A percentile compares a stretch with the other conserved stretches of the same genome.
Evolutionary conservation across 768 basidiomycete species (phyloP).

Genomic region (Leccinum truebloodii): DNA sequence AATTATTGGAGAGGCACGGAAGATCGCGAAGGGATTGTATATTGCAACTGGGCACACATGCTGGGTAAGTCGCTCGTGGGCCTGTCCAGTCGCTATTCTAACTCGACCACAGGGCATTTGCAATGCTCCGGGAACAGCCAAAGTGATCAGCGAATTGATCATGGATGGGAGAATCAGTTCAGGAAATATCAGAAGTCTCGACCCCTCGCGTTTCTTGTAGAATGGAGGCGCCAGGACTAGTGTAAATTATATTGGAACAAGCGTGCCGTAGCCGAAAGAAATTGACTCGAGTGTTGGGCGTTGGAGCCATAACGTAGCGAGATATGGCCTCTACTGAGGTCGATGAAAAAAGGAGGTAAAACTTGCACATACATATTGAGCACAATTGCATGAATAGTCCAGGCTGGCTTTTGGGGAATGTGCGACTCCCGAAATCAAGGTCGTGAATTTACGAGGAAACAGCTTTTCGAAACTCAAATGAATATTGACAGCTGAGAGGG

Average conservation of each 20-base stretch:
- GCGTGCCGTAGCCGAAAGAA: background rate
- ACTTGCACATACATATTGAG: background rate
- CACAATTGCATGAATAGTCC: too few relatives aligned
- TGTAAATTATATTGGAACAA: constrained; percentile 1
- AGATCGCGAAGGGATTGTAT: constrained; percentile 60
- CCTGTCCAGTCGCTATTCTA: constrained; percentile 3
- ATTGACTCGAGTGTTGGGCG: background rate
- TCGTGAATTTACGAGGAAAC: background rate
- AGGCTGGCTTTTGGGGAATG: too few relatives aligned
- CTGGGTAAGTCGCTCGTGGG: constrained; percentile 54
- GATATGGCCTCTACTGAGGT: background rate
- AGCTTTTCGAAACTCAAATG: background rate
- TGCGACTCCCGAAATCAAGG: too few relatives aligned
- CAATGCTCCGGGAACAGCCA: constrained; percentile 84
- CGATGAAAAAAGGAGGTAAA: background rate
- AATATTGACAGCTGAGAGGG: background rate
- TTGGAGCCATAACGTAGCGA: background rate
- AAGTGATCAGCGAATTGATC: constrained; percentile 67
- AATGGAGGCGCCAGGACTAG: background rate
- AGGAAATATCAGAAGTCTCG: constrained; percentile 52
- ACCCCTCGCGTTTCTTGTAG: constrained; percentile 40
- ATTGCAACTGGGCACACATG: constrained; percentile 81
- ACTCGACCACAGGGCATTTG: constrained; percentile 59
- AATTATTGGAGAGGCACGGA: constrained; percentile 63
- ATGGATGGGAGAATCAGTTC: constrained; percentile 65